Base-by-base conservation (phyloP, 768 basidiomycete species). In the Pleurotus tuoliensis region DNA sequence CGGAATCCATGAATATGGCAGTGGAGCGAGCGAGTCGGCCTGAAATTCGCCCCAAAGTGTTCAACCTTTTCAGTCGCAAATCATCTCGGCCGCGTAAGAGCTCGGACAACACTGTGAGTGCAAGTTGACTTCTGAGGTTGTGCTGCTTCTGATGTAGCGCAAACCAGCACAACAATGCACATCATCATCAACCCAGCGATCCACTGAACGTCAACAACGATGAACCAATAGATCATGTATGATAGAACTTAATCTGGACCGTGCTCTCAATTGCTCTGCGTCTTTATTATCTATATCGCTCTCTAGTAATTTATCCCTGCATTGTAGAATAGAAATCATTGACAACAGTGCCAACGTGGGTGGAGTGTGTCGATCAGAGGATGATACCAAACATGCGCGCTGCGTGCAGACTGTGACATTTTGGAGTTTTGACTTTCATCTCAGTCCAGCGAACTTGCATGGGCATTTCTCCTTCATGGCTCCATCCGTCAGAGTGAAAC, bases 401-500 rank as follows among this genome's bases (percentile, higher is more conserved):
- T 44, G 43, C 13, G 43, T 44, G 3, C 20, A 22, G 43, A 15
- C 13, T 15, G n/a, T 16, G 43, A 44, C 16, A 22, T 44, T 7
- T 44, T 44, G 43, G 11, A 49, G 20, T 37, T n/a, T 45, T 46
- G 18, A 15, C 16, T 6, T 8, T 13, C 18, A 13, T 11, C 20
- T 16, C 41, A 7, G 11, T 15, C 34, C 22, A 34, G 44, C 34
- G 27, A n/a, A 39, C 20, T 34, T 48, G 15, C 46, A 16, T 44
- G 39, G 40, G 24, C 34, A 45, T 56, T 9, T 13, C 53, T 27
- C 47, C 39, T 44, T 37, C 56, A 50, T 51, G 25, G 81, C 81
- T 79, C 79, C 80, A 38, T 82, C 81, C 40, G 71, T 82, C 55
- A 73, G 78, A 62, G 71, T 82, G 53, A 76, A 68, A 64, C 67